A percentile compares a stretch with the other conserved stretches of the same genome.
Evolutionary conservation across 1,284 basidiomycete genomes (phyloP).

Genomic region (Paramarasmius palmivorus): DNA sequence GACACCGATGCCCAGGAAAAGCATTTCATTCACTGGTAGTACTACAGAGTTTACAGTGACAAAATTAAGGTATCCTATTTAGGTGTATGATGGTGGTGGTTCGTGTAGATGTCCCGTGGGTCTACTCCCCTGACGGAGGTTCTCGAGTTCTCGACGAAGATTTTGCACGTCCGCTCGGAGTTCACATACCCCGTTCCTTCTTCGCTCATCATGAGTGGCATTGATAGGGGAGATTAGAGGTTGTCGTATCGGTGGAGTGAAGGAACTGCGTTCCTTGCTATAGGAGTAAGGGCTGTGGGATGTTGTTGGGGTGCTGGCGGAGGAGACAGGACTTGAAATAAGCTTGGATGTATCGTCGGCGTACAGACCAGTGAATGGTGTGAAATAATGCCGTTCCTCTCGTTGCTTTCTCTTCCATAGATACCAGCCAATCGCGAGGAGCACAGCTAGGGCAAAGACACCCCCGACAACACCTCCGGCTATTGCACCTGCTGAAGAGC

Average conservation of each 20-base stretch:
- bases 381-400: not conserved
- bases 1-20: too few species aligned
- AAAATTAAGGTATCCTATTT: too few species aligned
- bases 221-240: too few species aligned
- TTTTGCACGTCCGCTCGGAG: conserved; percentile 15
- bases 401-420: conserved; percentile 8
- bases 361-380: not conserved
- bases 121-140: too few species aligned
- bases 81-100: too few species aligned
- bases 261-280: too few species aligned
- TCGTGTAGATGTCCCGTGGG: too few species aligned
- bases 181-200: conserved; percentile 3
- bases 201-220: not conserved
- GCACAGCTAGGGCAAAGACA: conserved; percentile 1
- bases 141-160: conserved; percentile 14
- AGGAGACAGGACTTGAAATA: not conserved
- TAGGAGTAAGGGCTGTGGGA: too few species aligned
- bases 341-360: too few species aligned
- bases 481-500: conserved; percentile 14
- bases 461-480: conserved; percentile 17
- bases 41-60: too few species aligned
- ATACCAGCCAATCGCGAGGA: conserved; percentile 8
- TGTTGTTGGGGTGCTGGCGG: not conserved
- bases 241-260: too few species aligned
- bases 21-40: too few species aligned